Base-by-base conservation (phyloP, 768 basidiomycete species). In the Phallus indusiatus region DNA sequence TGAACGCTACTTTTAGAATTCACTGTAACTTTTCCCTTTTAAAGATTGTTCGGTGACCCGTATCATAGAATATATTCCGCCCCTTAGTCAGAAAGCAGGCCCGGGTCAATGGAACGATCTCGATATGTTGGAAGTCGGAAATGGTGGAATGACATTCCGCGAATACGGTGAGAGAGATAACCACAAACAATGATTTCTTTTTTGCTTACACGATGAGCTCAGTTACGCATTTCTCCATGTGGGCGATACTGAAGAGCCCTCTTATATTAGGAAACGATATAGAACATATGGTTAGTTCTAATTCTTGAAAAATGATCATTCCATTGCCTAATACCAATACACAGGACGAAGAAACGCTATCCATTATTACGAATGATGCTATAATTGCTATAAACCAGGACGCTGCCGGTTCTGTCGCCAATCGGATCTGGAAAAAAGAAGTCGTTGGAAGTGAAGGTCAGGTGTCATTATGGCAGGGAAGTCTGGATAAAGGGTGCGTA, bases 1-100 rank as follows among this genome's bases (percentile, higher is more conserved):
- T 34, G 11, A 17, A 17, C 33, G 22, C 47, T 48, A 18, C 20
- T 24, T 2, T 47, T 37, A 28, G 7, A 37, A 8, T n/a, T 12
- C 11, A n/a, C 42, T n/a, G 10, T 2, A 21, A 46, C 14, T 46
- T 3, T 4, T 20, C 56, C 46, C 20, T n/a, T 20, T 37, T 8
- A 47, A 22, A 60, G 59, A 62, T 50, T 66, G 63, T 42, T 56
- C 66, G 10, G 54, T 63, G 24, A 62, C 59, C 16, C 67, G 71
- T 10, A 74, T 74, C 51, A 68, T 74, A 53, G 72, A 74, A 62
- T 73, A 70, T 35, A 68, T 71, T 3, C 71, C 73, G 1, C 71
- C 72, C 6, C 58, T 74, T 1, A 66, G 67, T 2, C 70, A 72
- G 60, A 72, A 73, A 59, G 71, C 71, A 6, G 71, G 69, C 24